Base-by-base conservation (phyloP, 306 rosid species). In the Cucurbita moschata region DNA sequence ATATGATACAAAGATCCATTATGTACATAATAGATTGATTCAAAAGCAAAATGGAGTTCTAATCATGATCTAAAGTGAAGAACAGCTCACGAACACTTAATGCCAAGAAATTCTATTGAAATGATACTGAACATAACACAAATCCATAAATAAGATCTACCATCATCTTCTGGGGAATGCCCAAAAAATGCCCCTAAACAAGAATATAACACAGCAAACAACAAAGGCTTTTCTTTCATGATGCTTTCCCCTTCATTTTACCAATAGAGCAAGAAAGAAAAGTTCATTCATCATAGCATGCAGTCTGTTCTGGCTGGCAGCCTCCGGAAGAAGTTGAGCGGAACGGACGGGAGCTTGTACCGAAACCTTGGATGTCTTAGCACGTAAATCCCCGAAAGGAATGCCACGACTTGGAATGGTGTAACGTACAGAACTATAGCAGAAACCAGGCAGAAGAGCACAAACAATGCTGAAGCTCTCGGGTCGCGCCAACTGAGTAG, bases 401-500 rank as follows among this genome's bases (percentile, higher is more conserved):
- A 88, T 0, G 88, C 92, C 84, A 88, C 92, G 64, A 88, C 83
- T 81, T 88, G 92, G 80, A 88, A 88, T 63, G 92, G 92, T 63
- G 89, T 85, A 40, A 88, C 87, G 79, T 88, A 88, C 68, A 88
- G 86, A 7, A 88, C 89, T 67, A 88, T 80, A 49, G 92, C 92
- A 69, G 92, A 82, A 78, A 85, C 77, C 81, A 88, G 75, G 75
- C 92, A 88, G 87, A 88, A 85, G 39, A 88, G 71, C 42, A 88
- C 92, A 80, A 88, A 88, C 72, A 88, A 77, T 5, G 89, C 88
- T 1, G 92, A 85, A 0, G 92, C 92, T 79, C 92, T 88, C 6
- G 89, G 92, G 73, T 88, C 92, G 18, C 92, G 85, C 92, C 92
- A 88, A 82, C 89, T 88, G 61, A 88, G 88, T 79, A 88, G 77